Base-by-base conservation (phyloP, 192 early-diverging fungal species). In the Coemansia asiatica region DNA sequence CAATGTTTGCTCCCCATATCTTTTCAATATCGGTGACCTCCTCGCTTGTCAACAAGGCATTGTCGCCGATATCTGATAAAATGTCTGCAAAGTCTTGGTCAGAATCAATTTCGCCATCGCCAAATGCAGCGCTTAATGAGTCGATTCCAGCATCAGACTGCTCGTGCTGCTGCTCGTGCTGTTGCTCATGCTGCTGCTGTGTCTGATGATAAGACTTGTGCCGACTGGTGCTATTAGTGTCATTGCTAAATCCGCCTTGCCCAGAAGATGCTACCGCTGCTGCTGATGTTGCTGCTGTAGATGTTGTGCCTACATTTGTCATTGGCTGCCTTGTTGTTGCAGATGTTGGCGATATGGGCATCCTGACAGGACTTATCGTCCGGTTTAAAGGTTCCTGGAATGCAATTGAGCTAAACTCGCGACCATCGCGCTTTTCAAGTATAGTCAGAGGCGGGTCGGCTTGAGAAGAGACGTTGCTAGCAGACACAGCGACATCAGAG, bases 1-100 rank as follows among this genome's bases (percentile, higher is more conserved):
- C 79, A 15, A 81, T 56, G 46, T 81, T 71, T 5, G 79, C 74
- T 25, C 79, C 79, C 79, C 79, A 81, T 29, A 81, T 81, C 56
- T 76, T 72, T 25, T 81, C 79, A 18, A 81, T 81, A 48, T 81
- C 79, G 6, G 64, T 60, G 0, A 72, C 71, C 64, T 81, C 79
- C 31, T 81, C 73, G 27, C 40, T 28, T 9, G 79, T 72, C 12
- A 81, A 67, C 54, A 75, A 23, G 2, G 64, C 8, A 6, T 25
- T 48, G 16, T 74, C 63, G 28, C 53, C 70, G 6, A 44, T 56
- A 21, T 81, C 79, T 3, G 79, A 76, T 18, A 67, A 18, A 6
- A 47, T 64, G 9, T 81, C 79, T 4, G 29, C 49, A 23, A 66
- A 69, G 46, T 76, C 73, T 21, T 55, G 19, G 10, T 76, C 79